These are phyloP conservation scores for Calonectria henricotiae DNA, from an alignment of 2,329 filamentous ascomycete genomes.

Conservation along the genomic window DNA sequence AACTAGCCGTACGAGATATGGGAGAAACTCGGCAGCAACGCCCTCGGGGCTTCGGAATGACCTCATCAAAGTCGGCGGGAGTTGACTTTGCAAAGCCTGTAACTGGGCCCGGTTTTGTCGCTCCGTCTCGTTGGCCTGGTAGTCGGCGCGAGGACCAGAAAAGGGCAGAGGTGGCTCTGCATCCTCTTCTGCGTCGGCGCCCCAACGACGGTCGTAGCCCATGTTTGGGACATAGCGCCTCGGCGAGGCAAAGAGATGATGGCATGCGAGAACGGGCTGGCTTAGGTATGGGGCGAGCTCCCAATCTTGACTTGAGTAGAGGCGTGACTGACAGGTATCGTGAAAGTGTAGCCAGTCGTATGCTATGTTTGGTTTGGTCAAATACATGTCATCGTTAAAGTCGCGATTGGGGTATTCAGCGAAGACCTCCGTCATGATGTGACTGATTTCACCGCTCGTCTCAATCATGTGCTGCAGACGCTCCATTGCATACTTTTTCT, in stretches of 20 bases:
- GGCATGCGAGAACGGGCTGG: constrained; percentile 90
- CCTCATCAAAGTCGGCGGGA: constrained; percentile 81
- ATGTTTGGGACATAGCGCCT: constrained; percentile 64
- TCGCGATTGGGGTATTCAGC: constrained; percentile 87
- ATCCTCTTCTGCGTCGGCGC: constrained; percentile 63
- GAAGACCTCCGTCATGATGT: constrained; percentile 88
- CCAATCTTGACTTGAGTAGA: constrained; percentile 93
- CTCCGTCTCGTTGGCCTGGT: constrained; percentile 83
- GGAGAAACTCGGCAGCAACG: constrained; percentile 86
- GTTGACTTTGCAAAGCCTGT: constrained; percentile 79
- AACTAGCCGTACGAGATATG: constrained; percentile 87
- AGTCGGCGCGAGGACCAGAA: constrained; percentile 86
- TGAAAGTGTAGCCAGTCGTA: constrained; percentile 98
- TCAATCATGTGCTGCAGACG: constrained; percentile 84
- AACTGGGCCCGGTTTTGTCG: constrained; percentile 85
- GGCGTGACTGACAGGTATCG: constrained; percentile 83
- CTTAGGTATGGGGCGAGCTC: constrained; percentile 91
- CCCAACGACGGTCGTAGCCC: constrained; percentile 64
- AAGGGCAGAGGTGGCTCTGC: constrained; percentile 78
- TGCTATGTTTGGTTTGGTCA: constrained; percentile 88
- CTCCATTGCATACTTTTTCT: constrained; percentile 81
- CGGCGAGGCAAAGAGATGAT: constrained; percentile 88
- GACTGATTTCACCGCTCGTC: constrained; percentile 83
- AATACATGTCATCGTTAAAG: constrained; percentile 92
- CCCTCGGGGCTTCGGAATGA: constrained; percentile 86